Evolutionary conservation across 1,139 yeast genomes (phyloP).

Genomic region (Sugiyamaella pinicola): DNA sequence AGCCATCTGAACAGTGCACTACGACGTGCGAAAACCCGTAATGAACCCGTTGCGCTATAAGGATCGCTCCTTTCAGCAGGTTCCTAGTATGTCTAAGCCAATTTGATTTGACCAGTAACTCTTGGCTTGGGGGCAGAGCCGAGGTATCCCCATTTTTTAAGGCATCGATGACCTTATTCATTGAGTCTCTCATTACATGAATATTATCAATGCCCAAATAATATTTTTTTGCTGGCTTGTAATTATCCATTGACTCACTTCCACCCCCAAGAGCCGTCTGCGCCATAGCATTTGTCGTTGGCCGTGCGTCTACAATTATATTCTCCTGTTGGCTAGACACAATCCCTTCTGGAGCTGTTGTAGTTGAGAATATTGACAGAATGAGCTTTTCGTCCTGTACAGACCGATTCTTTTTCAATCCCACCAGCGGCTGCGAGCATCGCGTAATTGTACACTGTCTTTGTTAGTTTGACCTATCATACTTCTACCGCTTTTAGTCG

Average conservation of each 20-base stretch:
- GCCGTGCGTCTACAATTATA: slow-evolving; percentile 86
- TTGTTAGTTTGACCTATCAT: slow-evolving; percentile 7
- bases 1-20: slow-evolving; percentile 96
- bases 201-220: slow-evolving; percentile 92
- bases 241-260: slow-evolving; percentile 87
- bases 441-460: slow-evolving; percentile 70
- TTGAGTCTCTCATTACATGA: slow-evolving; percentile 89
- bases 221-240: slow-evolving; percentile 64
- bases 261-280: slow-evolving; percentile 98
- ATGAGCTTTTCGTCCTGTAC: slow-evolving; percentile 87
- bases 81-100: slow-evolving; percentile 79
- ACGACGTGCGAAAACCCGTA: slow-evolving; percentile 80
- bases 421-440: slow-evolving; percentile 92
- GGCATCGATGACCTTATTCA: slow-evolving; percentile 62
- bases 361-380: slow-evolving; percentile 62
- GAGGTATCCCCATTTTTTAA: slow-evolving; percentile 69
- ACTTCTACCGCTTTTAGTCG: too few species aligned
- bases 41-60: slow-evolving; percentile 76
- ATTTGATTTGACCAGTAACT: slow-evolving; percentile 60
- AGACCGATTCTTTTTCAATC: slow-evolving; percentile 83
- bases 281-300: slow-evolving; percentile 92
- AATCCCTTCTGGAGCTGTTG: slow-evolving; percentile 21
- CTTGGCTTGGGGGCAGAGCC: slow-evolving; percentile 49
- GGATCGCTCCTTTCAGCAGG: slow-evolving; percentile 73
- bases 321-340: slow-evolving; percentile 53